A percentile compares a stretch with the other conserved stretches of the same genome.
Evolutionary conservation across 768 basidiomycete genomes (phyloP).

Genomic region (Steccherinum ochraceum): DNA sequence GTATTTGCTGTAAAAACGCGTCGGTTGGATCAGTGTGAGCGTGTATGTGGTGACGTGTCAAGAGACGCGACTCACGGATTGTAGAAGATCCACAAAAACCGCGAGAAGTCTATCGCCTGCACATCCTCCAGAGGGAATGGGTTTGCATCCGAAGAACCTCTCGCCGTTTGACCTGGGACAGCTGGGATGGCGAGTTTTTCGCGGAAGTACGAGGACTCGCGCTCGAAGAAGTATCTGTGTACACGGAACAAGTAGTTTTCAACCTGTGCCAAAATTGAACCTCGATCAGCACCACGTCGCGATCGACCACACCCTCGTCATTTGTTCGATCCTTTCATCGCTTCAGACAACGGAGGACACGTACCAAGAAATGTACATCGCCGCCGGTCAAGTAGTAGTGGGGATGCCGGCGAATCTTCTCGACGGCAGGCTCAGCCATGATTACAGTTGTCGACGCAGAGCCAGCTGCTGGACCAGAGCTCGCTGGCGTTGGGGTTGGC

Average conservation of each 20-base stretch:
- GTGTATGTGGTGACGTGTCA: not conserved
- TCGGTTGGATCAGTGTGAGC: too few species aligned
- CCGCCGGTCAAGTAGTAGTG: constrained; percentile 50
- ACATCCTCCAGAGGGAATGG: constrained; percentile 24
- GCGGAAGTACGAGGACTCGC: constrained; percentile 22
- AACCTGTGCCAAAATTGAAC: constrained; percentile 14
- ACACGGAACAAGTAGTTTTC: constrained; percentile 25
- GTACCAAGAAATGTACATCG: constrained; percentile 48
- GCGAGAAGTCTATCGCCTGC: constrained; percentile 20
- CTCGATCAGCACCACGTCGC: not conserved
- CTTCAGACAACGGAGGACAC: constrained; percentile 10
- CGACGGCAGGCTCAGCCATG: constrained; percentile 11
- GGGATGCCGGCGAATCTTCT: constrained; percentile 21
- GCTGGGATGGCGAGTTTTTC: constrained; percentile 14
- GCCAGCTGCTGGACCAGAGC: too few species aligned
- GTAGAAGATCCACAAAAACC: constrained; percentile 27
- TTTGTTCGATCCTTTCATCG: not conserved
- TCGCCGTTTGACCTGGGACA: constrained; percentile 16
- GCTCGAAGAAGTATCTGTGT: constrained; percentile 25
- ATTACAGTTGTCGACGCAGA: not conserved
- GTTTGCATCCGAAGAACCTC: constrained; percentile 23
- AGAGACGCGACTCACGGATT: constrained; percentile 20
- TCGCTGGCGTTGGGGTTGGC: too few species aligned
- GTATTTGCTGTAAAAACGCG: constrained; percentile 38
- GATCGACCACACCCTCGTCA: not conserved